phyloP scores from a whole-genome alignment of 1,284 basidiomycete species.

The Agaricales sp. region DNA sequence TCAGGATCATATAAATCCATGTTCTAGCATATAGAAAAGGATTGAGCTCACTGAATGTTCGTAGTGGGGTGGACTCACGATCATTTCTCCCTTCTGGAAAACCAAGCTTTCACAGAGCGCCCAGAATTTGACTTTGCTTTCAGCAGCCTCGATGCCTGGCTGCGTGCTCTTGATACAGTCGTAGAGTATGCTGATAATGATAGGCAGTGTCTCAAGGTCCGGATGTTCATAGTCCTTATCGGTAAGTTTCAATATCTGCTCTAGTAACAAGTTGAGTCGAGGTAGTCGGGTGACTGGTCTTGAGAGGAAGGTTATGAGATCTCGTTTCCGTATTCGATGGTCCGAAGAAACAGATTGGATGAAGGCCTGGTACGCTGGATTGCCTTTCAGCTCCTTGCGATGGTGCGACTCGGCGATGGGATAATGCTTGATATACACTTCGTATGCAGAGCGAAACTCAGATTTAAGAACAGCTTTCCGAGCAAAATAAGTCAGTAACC shows the following conservation, averaged over 20 bases:
- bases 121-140: constrained; percentile 79
- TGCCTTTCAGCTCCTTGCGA: constrained; percentile 58
- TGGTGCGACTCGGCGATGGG: constrained; percentile 73
- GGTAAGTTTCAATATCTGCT: constrained; percentile 57
- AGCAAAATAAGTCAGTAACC: constrained; percentile 20
- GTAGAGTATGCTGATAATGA: constrained; percentile 50
- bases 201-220: constrained; percentile 57
- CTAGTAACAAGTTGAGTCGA: constrained; percentile 63
- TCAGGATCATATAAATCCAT: constrained; percentile 69
- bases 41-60: too few species aligned
- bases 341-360: constrained; percentile 51
- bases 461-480: constrained; percentile 27
- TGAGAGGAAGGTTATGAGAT: constrained; percentile 72
- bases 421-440: constrained; percentile 75
- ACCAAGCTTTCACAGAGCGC: constrained; percentile 62
- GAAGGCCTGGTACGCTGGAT: constrained; percentile 55
- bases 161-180: constrained; percentile 69
- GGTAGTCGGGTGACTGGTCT: constrained; percentile 77
- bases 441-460: constrained; percentile 55
- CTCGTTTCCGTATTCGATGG: constrained; percentile 63
- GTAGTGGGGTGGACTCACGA: constrained; percentile 44
- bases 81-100: constrained; percentile 68
- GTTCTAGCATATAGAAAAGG: constrained; percentile 51
- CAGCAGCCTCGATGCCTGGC: constrained; percentile 76
- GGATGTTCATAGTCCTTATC: constrained; percentile 54